phyloP scores from a whole-genome alignment of 1,284 basidiomycete genomes.

The Lignosus rhinocerotis region DNA sequence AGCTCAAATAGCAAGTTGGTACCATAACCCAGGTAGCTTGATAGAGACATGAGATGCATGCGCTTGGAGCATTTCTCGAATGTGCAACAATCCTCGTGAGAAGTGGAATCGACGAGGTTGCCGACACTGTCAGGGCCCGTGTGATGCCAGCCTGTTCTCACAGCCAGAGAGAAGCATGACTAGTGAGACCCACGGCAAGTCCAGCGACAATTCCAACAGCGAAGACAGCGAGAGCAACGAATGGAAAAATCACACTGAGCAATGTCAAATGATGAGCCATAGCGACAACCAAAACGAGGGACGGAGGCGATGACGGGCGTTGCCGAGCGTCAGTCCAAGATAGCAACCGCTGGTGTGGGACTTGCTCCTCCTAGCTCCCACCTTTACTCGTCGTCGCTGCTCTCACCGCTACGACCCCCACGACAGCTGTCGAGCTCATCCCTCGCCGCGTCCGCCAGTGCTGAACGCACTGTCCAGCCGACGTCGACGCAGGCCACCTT shows the following conservation, averaged over 20 bases:
- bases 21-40: neutral
- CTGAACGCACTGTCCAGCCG: slow-evolving; percentile 5
- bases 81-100: too few relatives aligned
- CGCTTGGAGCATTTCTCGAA: neutral
- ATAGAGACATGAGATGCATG: neutral
- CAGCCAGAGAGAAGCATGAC: neutral
- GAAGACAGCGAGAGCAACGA: neutral
- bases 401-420: slow-evolving; percentile 11
- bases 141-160: neutral
- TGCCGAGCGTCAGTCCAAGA: neutral
- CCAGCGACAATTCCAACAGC: neutral
- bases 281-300: neutral
- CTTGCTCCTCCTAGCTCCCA: neutral
- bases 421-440: slow-evolving; percentile 8
- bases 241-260: neutral
- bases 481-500: slow-evolving; percentile 20
- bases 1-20: too few relatives aligned
- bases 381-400: neutral
- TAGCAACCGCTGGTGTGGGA: slow-evolving; percentile 9
- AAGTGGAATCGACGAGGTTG: neutral
- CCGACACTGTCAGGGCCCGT: neutral
- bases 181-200: neutral
- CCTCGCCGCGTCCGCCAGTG: slow-evolving; percentile 14
- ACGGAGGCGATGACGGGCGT: neutral
- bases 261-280: too few relatives aligned